phyloP scores from a whole-genome alignment of 305 asterid genomes.

The Fraxinus sp. region DNA sequence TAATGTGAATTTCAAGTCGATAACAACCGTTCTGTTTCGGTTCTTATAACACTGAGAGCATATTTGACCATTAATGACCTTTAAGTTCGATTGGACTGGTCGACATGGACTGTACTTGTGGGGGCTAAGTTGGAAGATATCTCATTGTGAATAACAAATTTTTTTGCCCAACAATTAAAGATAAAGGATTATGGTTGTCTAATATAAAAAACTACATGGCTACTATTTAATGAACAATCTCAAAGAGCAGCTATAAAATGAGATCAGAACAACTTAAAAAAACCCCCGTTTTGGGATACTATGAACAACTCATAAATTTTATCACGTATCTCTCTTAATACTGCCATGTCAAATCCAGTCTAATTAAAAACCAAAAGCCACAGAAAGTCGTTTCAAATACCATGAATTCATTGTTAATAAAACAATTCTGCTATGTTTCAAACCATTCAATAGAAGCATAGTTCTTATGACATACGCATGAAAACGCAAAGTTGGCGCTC shows the following conservation, averaged over 20 bases:
- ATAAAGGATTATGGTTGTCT: not conserved
- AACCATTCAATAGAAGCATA: not conserved
- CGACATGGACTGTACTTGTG: not conserved
- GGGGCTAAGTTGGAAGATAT: not conserved
- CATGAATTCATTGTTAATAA: not conserved
- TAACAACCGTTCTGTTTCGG: no score
- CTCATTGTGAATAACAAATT: not conserved
- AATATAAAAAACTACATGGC: not conserved
- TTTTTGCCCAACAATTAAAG: not conserved
- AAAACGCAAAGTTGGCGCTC: not conserved
- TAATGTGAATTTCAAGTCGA: not conserved
- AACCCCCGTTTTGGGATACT: not conserved
- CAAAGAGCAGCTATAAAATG: not conserved
- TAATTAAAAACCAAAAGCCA: not conserved
- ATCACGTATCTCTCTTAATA: not conserved
- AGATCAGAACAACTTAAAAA: not conserved
- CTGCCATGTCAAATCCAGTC: not conserved
- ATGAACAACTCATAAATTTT: not conserved
- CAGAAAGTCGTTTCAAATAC: not conserved
- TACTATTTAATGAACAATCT: not conserved
- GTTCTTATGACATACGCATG: not conserved
- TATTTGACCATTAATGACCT: not conserved
- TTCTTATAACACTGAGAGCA: not conserved
- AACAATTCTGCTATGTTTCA: not conserved
- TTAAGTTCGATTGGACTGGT: no score